Percentiles rank a stretch among this genome's conserved stretches.
Conservation (phyloP, 2,329 filamentous ascomycete genomes). For the Akanthomyces muscarius region DNA sequence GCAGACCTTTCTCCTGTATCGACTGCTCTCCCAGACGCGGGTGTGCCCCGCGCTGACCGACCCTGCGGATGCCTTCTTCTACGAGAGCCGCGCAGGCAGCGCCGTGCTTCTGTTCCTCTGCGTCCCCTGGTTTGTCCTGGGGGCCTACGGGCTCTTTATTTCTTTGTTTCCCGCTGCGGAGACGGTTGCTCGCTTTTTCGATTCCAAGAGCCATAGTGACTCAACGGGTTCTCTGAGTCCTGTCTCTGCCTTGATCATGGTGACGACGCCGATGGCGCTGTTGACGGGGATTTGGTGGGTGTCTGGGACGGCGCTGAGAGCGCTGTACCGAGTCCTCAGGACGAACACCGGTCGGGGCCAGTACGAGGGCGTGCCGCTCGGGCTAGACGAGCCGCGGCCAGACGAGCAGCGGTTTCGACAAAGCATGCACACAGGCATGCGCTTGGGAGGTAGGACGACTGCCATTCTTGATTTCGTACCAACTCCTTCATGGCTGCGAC, state of each 20-base stretch:
- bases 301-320: constrained; percentile 13
- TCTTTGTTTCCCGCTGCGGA: not conserved
- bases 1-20: constrained; percentile 1
- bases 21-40: not conserved
- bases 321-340: constrained; percentile 5
- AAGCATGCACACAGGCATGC: not conserved
- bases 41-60: constrained; percentile 1
- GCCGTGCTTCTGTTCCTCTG: not conserved
- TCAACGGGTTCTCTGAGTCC: not conserved
- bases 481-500: not conserved
- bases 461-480: not conserved
- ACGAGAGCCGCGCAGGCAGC: not conserved
- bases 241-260: not conserved
- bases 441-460: not conserved
- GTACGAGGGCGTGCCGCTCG: constrained; percentile 5
- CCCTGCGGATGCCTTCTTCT: constrained; percentile 5
- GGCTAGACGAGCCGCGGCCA: not conserved
- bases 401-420: not conserved
- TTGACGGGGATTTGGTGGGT: not conserved
- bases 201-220: not conserved
- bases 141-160: not conserved
- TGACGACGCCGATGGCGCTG: constrained; percentile 5
- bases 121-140: not conserved
- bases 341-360: not conserved
- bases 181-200: not conserved